These are phyloP conservation scores for Abortiporus biennis DNA, from an alignment of 1,284 basidiomycete genomes.

Conservation along the genomic window DNA sequence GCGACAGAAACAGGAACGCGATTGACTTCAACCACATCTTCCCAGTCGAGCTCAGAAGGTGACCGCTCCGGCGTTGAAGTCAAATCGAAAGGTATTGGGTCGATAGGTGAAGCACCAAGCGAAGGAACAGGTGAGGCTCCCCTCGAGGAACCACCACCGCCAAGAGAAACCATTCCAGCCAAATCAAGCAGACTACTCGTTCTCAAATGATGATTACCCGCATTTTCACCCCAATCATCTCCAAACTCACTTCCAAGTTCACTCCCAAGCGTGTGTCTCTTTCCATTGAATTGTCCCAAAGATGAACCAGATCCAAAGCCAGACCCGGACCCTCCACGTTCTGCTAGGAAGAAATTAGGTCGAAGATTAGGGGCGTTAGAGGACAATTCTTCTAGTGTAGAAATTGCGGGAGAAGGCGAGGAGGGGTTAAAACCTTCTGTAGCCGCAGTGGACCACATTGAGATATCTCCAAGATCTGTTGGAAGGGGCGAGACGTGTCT, in stretches of 20 bases:
- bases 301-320: too few species aligned
- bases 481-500: constrained; percentile 9
- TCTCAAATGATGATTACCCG: constrained; percentile 37
- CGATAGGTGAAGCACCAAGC: constrained; percentile 3
- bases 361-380: constrained; percentile 2
- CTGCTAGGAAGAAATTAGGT: too few species aligned
- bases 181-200: constrained; percentile 48
- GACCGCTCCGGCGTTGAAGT: background rate
- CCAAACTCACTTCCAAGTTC: constrained; percentile 44
- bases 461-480: constrained; percentile 12
- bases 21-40: constrained; percentile 10
- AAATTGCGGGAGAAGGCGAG: constrained; percentile 2
- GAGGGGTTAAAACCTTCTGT: constrained; percentile 12
- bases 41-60: constrained; percentile 9
- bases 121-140: constrained; percentile 2
- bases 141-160: constrained; percentile 6
- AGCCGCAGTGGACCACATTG: constrained; percentile 21
- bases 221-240: constrained; percentile 34
- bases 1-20: constrained; percentile 5
- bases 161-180: constrained; percentile 22
- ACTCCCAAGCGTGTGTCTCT: constrained; percentile 43
- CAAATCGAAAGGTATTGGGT: background rate
- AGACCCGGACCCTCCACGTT: constrained; percentile 3
- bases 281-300: background rate
- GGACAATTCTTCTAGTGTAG: constrained; percentile 3